These are phyloP conservation scores for Cetradonia linearis DNA, from an alignment of 495 filamentous ascomycete species.

Conservation along the genomic window DNA sequence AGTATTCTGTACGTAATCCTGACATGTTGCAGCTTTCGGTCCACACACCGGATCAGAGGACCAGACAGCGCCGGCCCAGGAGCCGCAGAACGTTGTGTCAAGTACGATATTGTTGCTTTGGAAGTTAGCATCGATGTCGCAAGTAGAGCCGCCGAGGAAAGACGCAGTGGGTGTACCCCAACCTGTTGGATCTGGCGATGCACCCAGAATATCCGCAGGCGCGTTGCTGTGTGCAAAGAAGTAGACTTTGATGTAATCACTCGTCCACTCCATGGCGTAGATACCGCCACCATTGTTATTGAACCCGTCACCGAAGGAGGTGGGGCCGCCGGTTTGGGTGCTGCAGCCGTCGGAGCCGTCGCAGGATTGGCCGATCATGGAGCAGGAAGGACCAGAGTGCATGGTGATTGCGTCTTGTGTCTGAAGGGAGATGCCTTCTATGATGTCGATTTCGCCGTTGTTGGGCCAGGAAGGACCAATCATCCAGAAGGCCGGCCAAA, in stretches of 20 bases:
- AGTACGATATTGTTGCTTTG: conserved; percentile 64
- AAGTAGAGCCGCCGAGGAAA: conserved; percentile 49
- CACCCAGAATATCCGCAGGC: conserved; percentile 46
- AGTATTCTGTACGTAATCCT: conserved; percentile 53
- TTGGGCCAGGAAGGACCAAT: conserved; percentile 59
- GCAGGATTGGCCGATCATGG: conserved; percentile 4
- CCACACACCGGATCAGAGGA: conserved; percentile 24
- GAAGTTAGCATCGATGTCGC: conserved; percentile 59
- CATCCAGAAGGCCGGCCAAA: conserved; percentile 54
- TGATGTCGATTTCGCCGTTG: conserved; percentile 82
- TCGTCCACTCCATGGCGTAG: conserved; percentile 69
- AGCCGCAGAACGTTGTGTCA: conserved; percentile 79
- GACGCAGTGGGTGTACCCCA: conserved; percentile 61
- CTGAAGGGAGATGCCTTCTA: conserved; percentile 72
- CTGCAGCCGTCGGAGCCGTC: conserved; percentile 34
- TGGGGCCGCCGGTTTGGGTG: conserved; percentile 16
- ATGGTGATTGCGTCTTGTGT: conserved; percentile 59
- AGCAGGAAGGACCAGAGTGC: conserved; percentile 46
- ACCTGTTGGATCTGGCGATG: conserved; percentile 46
- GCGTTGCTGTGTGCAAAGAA: conserved; percentile 59
- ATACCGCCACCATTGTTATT: conserved; percentile 66
- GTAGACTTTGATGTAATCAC: conserved; percentile 57
- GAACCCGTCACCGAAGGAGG: conserved; percentile 54
- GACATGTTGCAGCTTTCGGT: conserved; percentile 42
- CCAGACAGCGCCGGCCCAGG: conserved; percentile 63